A percentile compares a stretch with the other conserved stretches of the same genome.
These are phyloP conservation scores for Chaetomiaceae sp. DNA, from an alignment of 2,329 filamentous ascomycete species.

Conservation along the genomic window DNA sequence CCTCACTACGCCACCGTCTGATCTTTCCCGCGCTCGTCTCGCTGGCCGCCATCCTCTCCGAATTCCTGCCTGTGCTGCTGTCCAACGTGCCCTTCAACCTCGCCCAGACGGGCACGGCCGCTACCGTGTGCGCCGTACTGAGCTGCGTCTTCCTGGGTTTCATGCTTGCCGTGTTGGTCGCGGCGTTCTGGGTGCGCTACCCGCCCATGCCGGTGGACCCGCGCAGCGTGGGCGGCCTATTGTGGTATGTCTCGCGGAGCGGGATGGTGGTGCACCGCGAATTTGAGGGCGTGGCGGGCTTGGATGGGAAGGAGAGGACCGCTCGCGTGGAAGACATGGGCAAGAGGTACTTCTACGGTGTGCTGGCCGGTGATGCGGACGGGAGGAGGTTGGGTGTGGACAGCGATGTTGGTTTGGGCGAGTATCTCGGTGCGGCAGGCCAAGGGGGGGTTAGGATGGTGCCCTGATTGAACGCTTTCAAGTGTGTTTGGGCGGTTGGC, in stretches of 20 bases:
- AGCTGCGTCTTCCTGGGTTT: conserved; percentile 34
- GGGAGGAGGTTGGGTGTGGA: conserved; percentile 25
- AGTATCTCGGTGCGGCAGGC: conserved; percentile 6
- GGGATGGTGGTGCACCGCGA: conserved; percentile 23
- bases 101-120: conserved; percentile 34
- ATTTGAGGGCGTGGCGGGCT: conserved; percentile 20
- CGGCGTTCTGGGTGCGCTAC: conserved; percentile 38
- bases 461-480: too few relatives aligned
- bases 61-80: conserved; percentile 45
- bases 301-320: conserved; percentile 26
- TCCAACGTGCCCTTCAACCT: conserved; percentile 44
- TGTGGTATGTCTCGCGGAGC: conserved; percentile 37
- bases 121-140: conserved; percentile 37
- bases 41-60: conserved; percentile 39
- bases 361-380: conserved; percentile 23
- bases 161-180: conserved; percentile 37
- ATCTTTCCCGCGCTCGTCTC: conserved; percentile 37
- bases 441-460: too few relatives aligned
- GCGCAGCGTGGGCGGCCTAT: conserved; percentile 39
- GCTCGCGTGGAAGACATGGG: conserved; percentile 24
- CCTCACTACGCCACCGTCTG: conserved; percentile 32
- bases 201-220: conserved; percentile 43
- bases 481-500: too few relatives aligned
- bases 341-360: conserved; percentile 29
- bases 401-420: conserved; percentile 17